Base-by-base conservation (phyloP, 805 yeast genomes). In the Brettanomyces nanus region DNA sequence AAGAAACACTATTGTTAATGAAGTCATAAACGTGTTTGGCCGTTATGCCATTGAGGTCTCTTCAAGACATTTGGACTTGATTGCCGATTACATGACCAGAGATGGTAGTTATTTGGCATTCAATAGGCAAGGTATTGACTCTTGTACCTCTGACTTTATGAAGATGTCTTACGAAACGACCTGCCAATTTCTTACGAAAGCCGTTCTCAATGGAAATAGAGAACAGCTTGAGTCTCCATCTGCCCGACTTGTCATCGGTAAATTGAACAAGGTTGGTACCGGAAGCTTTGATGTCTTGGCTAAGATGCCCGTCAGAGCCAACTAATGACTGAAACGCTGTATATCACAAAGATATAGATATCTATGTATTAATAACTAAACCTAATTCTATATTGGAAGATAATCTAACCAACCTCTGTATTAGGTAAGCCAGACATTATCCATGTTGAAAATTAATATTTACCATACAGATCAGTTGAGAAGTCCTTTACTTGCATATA, bases 161-260 rank as follows among this genome's bases (percentile, higher is more conserved):
- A 92, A 92, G 70, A 92, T 92, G 99, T 86, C 96, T 40, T 92
- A 87, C 63, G 99, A 92, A 67, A 92, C 98, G 32, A 92, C 99
- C 1, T 87, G 96, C 68, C 95, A 85, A 63, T 92, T 92, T 72
- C 72, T 92, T 59, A 92, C 97, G 37, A 86, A 87, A 68, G 95
- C 97, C 6, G 97, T 92, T 35, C 69, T 92, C 56, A 92, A 90
- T 49, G 85, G 90, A 43, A 95, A 85, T 46, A 70, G 80, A 51
- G 99, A 92, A 63, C 79, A 78, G 45, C 66, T 92, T 52, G 86
- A 85, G 48, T 77, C 87, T 43, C 99, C 99, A 14, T 83, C 95
- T 30, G 95, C 98, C 19, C 73, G 94, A 52, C 77, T 92, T 48
- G 98, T 92, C 31, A 59, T 89, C 56, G 99, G 99, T 61, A 84